These are phyloP conservation scores for Rubia peregrina DNA, from an alignment of 305 asterid genomes.

Conservation along the genomic window DNA sequence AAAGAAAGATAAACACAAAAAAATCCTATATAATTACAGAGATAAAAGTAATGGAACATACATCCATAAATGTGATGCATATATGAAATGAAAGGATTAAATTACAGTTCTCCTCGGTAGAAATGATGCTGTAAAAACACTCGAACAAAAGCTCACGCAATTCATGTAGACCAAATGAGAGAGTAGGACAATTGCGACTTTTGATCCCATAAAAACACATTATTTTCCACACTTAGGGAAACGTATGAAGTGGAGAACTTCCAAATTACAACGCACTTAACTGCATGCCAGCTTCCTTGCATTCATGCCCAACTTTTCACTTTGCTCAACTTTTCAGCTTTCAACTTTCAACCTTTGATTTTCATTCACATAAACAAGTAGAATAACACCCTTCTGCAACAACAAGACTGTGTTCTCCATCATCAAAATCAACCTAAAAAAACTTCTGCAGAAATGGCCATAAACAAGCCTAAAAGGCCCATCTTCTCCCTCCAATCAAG, in stretches of 20 bases:
- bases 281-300: conserved; percentile 22
- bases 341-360: conserved; percentile 12
- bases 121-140: neutral
- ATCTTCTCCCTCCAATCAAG: conserved; percentile 40
- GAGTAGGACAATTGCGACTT: neutral
- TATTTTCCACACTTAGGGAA: conserved; percentile 9
- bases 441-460: conserved; percentile 35
- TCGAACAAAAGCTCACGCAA: conserved; percentile 1
- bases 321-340: conserved; percentile 30
- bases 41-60: too few species aligned
- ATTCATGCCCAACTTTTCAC: conserved; percentile 35
- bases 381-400: neutral
- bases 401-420: conserved; percentile 10
- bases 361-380: neutral
- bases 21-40: too few species aligned
- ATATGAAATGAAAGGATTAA: neutral
- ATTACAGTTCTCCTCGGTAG: neutral
- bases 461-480: conserved; percentile 43
- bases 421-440: conserved; percentile 12
- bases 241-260: conserved; percentile 32
- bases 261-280: conserved; percentile 27
- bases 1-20: too few species aligned
- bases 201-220: neutral
- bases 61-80: too few species aligned
- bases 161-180: neutral